A percentile compares a stretch with the other conserved stretches of the same genome.
Evolutionary conservation across 2,329 filamentous ascomycete species (phyloP).

Genomic region (Xylariaceae sp.): DNA sequence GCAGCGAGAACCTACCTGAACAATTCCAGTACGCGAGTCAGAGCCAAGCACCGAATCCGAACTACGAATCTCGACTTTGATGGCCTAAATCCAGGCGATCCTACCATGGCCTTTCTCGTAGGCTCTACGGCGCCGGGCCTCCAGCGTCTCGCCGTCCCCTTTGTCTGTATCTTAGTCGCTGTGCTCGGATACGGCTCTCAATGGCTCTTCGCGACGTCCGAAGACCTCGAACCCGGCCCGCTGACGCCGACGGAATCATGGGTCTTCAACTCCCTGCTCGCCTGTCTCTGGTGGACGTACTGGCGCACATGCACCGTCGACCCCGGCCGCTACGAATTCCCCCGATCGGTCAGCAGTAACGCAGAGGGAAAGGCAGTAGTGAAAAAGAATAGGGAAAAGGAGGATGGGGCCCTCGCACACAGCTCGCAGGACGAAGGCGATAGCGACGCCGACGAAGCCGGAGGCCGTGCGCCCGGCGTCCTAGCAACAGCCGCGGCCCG

Average conservation of each 20-base stretch:
- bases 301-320: conserved; percentile 54
- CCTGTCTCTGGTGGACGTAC: conserved; percentile 65
- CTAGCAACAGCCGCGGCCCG: conserved; percentile 2
- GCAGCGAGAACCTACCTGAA: background rate
- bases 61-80: background rate
- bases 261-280: conserved; percentile 61
- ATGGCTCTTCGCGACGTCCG: conserved; percentile 58
- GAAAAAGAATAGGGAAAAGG: conserved; percentile 10
- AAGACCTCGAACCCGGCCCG: conserved; percentile 55
- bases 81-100: conserved; percentile 12
- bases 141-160: conserved; percentile 60
- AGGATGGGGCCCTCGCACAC: conserved; percentile 19
- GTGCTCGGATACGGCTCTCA: conserved; percentile 72
- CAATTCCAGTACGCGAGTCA: background rate
- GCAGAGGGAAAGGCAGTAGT: background rate
- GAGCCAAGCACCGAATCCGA: background rate
- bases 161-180: conserved; percentile 58
- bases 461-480: background rate
- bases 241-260: conserved; percentile 51
- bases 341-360: conserved; percentile 14
- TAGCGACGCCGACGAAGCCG: conserved; percentile 1
- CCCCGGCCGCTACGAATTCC: conserved; percentile 50
- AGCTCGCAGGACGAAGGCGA: conserved; percentile 26
- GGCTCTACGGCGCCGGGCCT: conserved; percentile 33
- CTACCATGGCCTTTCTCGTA: conserved; percentile 31